Conservation (phyloP, 208 protist genomes). For the Acanthamoeba rhysodes region DNA sequence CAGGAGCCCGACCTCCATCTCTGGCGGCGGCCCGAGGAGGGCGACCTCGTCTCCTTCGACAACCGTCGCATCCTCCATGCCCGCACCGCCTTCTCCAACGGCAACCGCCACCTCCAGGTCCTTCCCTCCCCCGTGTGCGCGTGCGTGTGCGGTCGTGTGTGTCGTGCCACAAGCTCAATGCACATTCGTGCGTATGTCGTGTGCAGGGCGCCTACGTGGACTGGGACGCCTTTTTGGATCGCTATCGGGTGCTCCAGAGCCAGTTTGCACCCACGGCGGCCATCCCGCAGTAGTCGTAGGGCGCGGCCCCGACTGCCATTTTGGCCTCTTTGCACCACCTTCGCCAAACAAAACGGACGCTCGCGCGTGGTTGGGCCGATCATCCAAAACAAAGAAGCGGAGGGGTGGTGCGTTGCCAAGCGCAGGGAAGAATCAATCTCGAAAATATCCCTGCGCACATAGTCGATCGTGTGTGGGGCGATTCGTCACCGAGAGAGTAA, state of each 20-base stretch:
- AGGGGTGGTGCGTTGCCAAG: too few relatives aligned
- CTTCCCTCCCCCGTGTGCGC: neutral
- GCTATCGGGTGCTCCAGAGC: slow-evolving; percentile 61
- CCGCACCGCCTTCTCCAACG: slow-evolving; percentile 66
- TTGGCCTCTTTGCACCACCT: too few relatives aligned
- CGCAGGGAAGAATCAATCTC: too few relatives aligned
- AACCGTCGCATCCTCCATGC: slow-evolving; percentile 78
- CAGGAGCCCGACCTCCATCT: slow-evolving; percentile 43
- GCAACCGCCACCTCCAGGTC: slow-evolving; percentile 69
- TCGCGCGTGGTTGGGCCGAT: too few relatives aligned
- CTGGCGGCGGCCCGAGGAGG: slow-evolving; percentile 30
- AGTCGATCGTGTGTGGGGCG: too few relatives aligned
- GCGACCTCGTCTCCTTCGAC: slow-evolving; percentile 67
- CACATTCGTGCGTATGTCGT: neutral
- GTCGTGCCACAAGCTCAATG: too few relatives aligned
- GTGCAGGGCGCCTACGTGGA: slow-evolving; percentile 68
- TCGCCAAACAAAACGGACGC: too few relatives aligned
- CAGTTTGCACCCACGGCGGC: neutral
- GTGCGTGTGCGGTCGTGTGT: neutral
- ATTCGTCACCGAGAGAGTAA: too few relatives aligned
- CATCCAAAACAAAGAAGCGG: too few relatives aligned
- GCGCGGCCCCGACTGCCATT: too few relatives aligned
- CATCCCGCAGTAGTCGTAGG: neutral
- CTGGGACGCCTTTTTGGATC: slow-evolving; percentile 68
- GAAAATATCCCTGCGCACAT: too few relatives aligned